A percentile compares a stretch with the other conserved stretches of the same genome.
Conservation (phyloP, 768 basidiomycete species). For the Rubroboletus satanas region DNA sequence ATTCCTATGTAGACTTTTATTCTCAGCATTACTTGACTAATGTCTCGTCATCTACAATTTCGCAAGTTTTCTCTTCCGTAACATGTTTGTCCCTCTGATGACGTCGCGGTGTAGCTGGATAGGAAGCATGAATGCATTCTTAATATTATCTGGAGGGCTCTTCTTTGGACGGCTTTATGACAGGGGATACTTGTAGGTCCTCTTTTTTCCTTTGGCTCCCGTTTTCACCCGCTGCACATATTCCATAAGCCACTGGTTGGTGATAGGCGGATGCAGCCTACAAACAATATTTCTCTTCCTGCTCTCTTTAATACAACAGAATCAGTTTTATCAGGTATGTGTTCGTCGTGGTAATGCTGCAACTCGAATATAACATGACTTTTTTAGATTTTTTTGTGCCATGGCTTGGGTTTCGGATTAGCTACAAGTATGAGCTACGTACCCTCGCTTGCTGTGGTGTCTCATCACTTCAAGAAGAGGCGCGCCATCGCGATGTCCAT, state of each 20-base stretch:
- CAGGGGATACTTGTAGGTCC: conserved; percentile 45
- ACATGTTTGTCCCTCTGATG: not conserved
- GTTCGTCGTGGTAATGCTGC: conserved; percentile 12
- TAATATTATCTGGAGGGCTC: conserved; percentile 42
- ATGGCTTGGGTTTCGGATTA: conserved; percentile 37
- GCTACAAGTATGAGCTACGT: conserved; percentile 35
- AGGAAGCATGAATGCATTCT: conserved; percentile 46
- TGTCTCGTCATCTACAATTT: conserved; percentile 34
- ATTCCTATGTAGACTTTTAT: conserved; percentile 34
- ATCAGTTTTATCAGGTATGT: conserved; percentile 37
- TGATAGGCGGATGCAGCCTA: conserved; percentile 42
- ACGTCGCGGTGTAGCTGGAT: conserved; percentile 34
- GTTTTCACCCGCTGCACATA: not conserved
- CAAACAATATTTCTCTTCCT: conserved; percentile 41
- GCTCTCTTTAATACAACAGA: conserved; percentile 38
- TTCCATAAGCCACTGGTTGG: conserved; percentile 37
- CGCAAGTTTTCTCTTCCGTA: conserved; percentile 23
- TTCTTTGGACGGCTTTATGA: conserved; percentile 50
- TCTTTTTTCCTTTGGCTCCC: not conserved
- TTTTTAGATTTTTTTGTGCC: conserved; percentile 34
- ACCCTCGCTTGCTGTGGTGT: conserved; percentile 44
- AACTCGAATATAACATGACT: conserved; percentile 19
- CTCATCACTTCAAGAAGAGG: conserved; percentile 42
- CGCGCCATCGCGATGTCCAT: conserved; percentile 42
- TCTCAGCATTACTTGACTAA: conserved; percentile 34